Evolutionary conservation across 1,284 basidiomycete genomes (phyloP).

Genomic region (Pseudozyma thailandica): DNA sequence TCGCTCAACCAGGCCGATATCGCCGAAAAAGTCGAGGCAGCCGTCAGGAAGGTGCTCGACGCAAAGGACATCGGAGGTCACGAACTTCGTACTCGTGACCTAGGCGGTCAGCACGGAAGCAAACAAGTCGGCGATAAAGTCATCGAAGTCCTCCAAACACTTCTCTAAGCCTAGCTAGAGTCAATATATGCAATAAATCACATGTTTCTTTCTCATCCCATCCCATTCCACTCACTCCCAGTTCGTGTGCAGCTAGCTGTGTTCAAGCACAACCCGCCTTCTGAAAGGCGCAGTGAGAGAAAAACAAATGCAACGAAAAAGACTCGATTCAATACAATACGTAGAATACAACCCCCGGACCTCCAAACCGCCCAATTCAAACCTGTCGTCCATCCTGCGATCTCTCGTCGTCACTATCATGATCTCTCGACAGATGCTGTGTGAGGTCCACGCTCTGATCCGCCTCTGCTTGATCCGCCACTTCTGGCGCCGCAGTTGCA

Average conservation of each 20-base stretch:
- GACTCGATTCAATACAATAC: too few species aligned
- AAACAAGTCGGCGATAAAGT: conserved; percentile 85
- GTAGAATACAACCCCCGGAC: too few species aligned
- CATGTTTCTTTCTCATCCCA: too few species aligned
- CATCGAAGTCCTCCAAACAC: conserved; percentile 77
- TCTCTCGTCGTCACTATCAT: conserved; percentile 12
- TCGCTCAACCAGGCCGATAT: conserved; percentile 82
- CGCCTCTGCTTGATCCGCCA: conserved; percentile 1
- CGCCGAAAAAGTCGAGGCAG: conserved; percentile 85
- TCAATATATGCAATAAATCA: not conserved
- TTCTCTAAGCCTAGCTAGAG: conserved; percentile 69
- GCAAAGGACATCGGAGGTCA: conserved; percentile 77
- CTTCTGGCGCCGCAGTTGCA: not conserved
- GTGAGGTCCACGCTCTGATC: conserved; percentile 25
- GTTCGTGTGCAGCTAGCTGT: too few species aligned
- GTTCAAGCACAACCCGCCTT: too few species aligned
- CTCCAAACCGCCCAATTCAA: too few species aligned
- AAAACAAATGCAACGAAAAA: too few species aligned
- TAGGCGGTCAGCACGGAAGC: conserved; percentile 82
- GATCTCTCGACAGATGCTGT: conserved; percentile 16
- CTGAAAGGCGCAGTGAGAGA: too few species aligned
- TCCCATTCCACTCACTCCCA: too few species aligned
- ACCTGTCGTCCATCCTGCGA: conserved; percentile 27
- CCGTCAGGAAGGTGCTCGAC: conserved; percentile 90
- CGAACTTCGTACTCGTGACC: conserved; percentile 85